Conservation (phyloP, 2,329 filamentous ascomycete genomes). For the Sodiomyces alkalinus region DNA sequence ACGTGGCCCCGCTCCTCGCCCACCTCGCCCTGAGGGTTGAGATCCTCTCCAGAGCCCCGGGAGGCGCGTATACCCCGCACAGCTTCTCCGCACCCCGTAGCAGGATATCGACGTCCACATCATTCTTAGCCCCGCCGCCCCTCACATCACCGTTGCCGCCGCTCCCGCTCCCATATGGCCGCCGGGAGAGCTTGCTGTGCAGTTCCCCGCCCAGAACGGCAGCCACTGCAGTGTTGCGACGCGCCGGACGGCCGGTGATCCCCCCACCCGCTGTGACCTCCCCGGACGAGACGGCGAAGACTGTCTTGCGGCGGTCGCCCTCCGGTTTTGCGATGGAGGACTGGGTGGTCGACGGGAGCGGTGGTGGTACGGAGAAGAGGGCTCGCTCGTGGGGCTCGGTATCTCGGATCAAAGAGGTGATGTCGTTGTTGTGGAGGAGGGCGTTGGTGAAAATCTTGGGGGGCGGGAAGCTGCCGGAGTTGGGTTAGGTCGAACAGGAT, state of each 20-base stretch:
- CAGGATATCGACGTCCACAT: conserved; percentile 75
- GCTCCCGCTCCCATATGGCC: conserved; percentile 20
- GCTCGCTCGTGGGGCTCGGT: conserved; percentile 90
- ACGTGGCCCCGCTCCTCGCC: conserved; percentile 54
- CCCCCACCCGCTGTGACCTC: conserved; percentile 39
- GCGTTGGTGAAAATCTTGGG: conserved; percentile 96
- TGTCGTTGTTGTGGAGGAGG: conserved; percentile 75
- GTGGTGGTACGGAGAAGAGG: conserved; percentile 78
- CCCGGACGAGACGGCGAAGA: conserved; percentile 49
- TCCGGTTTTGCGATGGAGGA: conserved; percentile 20
- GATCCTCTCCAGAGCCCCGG: conserved; percentile 67
- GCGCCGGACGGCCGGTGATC: conserved; percentile 24
- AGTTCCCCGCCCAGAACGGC: conserved; percentile 79
- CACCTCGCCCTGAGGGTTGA: conserved; percentile 55
- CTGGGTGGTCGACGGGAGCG: conserved; percentile 34
- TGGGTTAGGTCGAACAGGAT: background rate
- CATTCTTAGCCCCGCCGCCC: conserved; percentile 40
- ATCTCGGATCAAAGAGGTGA: conserved; percentile 86
- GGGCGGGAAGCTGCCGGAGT: conserved; percentile 53
- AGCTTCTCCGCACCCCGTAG: conserved; percentile 81
- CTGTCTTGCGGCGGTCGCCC: conserved; percentile 42
- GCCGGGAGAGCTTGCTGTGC: conserved; percentile 57
- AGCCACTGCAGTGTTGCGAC: conserved; percentile 70
- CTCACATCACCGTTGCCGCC: too few relatives aligned
- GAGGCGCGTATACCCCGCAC: conserved; percentile 71